Base-by-base conservation (phyloP, 1,139 yeast species). In the Meyerozyma sp. region DNA sequence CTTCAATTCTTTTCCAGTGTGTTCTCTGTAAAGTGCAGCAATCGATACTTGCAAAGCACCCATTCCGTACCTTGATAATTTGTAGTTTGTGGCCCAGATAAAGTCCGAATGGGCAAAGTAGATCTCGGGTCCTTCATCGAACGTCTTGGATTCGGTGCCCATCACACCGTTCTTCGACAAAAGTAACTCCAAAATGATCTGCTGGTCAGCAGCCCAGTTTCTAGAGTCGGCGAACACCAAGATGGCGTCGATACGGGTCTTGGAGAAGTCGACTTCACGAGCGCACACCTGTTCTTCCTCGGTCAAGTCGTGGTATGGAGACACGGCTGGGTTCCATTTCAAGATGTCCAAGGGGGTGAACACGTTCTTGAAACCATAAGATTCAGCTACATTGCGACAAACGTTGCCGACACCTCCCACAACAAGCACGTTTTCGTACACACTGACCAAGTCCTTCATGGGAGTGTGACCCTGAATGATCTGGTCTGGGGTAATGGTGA, bases 121-220 rank as follows among this genome's bases (percentile, higher is more conserved):
- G 49, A 87, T 80, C 45, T 80, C 79, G 20, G 94, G 94, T 40
- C 94, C 94, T 55, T 86, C 89, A 46, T 81, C 84, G 58, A 63
- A 82, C 20, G 84, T 78, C 52, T 80, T 74, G 25, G 86, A 79
- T 43, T 74, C 70, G 5, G 95, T 86, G 36, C 95, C 94, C 94
- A 87, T 84, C 40, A 79, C 81, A 56, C 95, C 95, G 48, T 81
- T 70, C 56, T 83, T 77, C 45, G 90, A 82, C 63, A 85, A 70
- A 42, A 86, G 72, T 53, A 87, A 70, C 58, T 86, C 95, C 58
- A 87, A 70, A 50, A 86, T 86, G 59, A 87, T 86, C 62, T 87
- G 95, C 64, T 85, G 93, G 62, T 87, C 95, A 30, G 88, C 90
- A 41, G 93, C 94, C 94, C 95, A 86, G 60, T 85, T 87, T 65